phyloP scores from a whole-genome alignment of 2,329 filamentous ascomycete genomes.

The Dothidotthia symphoricarpi region DNA sequence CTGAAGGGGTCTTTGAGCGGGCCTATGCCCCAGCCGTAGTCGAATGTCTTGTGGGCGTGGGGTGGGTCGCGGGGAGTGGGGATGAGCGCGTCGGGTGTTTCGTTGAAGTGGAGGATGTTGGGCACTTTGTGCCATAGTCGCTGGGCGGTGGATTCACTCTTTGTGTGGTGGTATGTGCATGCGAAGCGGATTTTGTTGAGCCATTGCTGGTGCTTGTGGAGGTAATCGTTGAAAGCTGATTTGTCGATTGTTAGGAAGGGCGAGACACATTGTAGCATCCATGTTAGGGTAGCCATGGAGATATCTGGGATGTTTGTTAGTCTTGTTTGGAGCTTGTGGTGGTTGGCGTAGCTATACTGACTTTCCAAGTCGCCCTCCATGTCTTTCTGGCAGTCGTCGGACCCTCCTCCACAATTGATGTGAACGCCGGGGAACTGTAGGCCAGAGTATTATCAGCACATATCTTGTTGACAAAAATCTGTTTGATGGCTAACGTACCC shows the following conservation, averaged over 20 bases:
- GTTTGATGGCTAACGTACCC: slow-evolving; percentile 36
- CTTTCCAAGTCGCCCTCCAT: slow-evolving; percentile 39
- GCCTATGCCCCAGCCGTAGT: slow-evolving; percentile 50
- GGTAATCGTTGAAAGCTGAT: slow-evolving; percentile 43
- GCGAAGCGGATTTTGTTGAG: slow-evolving; percentile 26
- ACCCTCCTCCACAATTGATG: slow-evolving; percentile 52
- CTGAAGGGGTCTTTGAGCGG: slow-evolving; percentile 44
- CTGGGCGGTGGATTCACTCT: slow-evolving; percentile 9
- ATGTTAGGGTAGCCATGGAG: slow-evolving; percentile 52
- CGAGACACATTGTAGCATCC: slow-evolving; percentile 56
- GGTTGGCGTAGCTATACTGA: slow-evolving; percentile 13
- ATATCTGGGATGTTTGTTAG: slow-evolving; percentile 30
- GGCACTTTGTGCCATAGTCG: slow-evolving; percentile 17
- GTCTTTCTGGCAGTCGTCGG: slow-evolving; percentile 26
- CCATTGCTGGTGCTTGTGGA: slow-evolving; percentile 43
- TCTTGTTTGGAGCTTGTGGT: background rate
- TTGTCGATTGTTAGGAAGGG: slow-evolving; percentile 49
- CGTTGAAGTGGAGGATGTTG: slow-evolving; percentile 23
- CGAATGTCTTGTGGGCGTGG: slow-evolving; percentile 38
- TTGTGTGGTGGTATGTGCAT: slow-evolving; percentile 32
- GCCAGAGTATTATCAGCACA: background rate
- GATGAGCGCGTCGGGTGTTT: slow-evolving; percentile 15
- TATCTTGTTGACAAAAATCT: too few relatives aligned
- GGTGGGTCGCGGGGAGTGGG: slow-evolving; percentile 26
- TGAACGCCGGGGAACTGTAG: slow-evolving; percentile 51